phyloP scores from a whole-genome alignment of 352 stramenopile species.

The Phytophthora syringae region DNA sequence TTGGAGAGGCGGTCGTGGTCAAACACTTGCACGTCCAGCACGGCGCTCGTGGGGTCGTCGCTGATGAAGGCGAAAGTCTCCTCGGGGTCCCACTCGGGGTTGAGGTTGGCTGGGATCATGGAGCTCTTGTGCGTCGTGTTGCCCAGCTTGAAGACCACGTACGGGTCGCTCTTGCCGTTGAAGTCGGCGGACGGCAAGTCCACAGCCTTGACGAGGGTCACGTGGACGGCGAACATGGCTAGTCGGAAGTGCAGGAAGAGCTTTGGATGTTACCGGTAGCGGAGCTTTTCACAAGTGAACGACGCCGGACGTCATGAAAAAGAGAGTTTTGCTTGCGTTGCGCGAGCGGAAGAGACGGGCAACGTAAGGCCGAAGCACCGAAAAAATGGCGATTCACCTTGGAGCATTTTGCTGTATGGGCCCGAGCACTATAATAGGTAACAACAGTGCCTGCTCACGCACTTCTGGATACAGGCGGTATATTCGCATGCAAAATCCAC shows the following conservation, averaged over 20 bases:
- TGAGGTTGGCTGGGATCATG: conserved; percentile 58
- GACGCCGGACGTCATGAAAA: conserved; percentile 3
- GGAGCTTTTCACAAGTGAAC: conserved; percentile 38
- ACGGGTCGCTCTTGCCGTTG: conserved; percentile 87
- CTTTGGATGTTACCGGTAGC: background rate
- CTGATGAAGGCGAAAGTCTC: conserved; percentile 74
- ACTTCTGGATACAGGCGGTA: no score
- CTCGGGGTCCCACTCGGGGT: conserved; percentile 71
- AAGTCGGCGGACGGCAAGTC: conserved; percentile 79
- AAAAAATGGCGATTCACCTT: no score
- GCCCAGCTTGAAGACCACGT: conserved; percentile 78
- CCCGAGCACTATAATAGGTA: no score
- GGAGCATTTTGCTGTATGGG: no score
- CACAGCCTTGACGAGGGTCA: conserved; percentile 72
- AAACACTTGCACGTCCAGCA: conserved; percentile 73
- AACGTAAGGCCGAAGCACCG: background rate
- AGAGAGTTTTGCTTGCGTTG: conserved; percentile 7
- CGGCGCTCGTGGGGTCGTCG: conserved; percentile 55
- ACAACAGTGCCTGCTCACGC: no score
- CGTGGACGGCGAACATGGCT: conserved; percentile 65
- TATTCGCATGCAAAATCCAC: no score
- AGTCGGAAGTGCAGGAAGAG: background rate
- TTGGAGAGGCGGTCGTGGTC: conserved; percentile 80
- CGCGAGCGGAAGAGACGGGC: conserved; percentile 6
- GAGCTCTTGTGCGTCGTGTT: conserved; percentile 75